Conservation (phyloP, 2,329 filamentous ascomycete species). For the Beauveria australis region DNA sequence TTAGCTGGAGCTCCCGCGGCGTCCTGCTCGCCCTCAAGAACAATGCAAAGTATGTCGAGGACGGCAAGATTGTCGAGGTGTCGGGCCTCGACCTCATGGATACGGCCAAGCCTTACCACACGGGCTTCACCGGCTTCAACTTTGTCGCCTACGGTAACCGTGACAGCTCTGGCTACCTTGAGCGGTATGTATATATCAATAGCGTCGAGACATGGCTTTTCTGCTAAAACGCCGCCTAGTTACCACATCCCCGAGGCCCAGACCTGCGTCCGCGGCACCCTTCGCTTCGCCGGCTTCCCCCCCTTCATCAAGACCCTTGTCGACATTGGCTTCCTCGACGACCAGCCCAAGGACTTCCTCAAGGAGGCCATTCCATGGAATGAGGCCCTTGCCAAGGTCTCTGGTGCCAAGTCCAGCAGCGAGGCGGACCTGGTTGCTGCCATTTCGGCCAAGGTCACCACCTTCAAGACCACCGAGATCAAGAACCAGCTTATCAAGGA, state of each 20-base stretch:
- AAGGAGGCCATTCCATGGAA: constrained; percentile 69
- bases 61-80: constrained; percentile 65
- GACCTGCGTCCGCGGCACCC: constrained; percentile 73
- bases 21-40: constrained; percentile 83
- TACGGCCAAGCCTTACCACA: constrained; percentile 85
- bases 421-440: constrained; percentile 65
- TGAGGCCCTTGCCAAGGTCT: constrained; percentile 70
- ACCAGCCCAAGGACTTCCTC: constrained; percentile 57
- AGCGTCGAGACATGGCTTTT: not conserved
- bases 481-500: constrained; percentile 37
- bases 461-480: constrained; percentile 53
- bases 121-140: constrained; percentile 72
- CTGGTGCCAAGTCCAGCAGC: constrained; percentile 57
- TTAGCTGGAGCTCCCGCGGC: constrained; percentile 44
- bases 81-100: constrained; percentile 68
- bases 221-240: not conserved
- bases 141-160: constrained; percentile 93
- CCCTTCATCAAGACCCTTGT: constrained; percentile 83
- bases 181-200: constrained; percentile 39
- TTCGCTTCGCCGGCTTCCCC: constrained; percentile 84
- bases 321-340: constrained; percentile 80
- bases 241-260: constrained; percentile 91
- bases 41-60: constrained; percentile 72
- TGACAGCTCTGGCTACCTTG: constrained; percentile 78
- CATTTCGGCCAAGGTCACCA: constrained; percentile 64